A percentile compares a stretch with the other conserved stretches of the same genome.
phyloP scores from a whole-genome alignment of 2,329 filamentous ascomycete genomes.

The Trichoderma brevicompactum region DNA sequence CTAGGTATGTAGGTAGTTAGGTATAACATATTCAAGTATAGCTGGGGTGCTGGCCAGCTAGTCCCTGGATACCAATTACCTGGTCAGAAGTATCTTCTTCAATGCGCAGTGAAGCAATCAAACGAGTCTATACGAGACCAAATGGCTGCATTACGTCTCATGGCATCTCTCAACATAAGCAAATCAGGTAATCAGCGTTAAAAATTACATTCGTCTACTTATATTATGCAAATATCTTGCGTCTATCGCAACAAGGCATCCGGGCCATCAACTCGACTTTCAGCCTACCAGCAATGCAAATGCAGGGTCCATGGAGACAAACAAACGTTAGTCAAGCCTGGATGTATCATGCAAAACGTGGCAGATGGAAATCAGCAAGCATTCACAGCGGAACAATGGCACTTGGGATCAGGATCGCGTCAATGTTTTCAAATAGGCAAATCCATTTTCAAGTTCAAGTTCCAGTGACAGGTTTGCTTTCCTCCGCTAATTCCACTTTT shows the following conservation, averaged over 20 bases:
- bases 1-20: too few relatives aligned
- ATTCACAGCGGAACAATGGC: slow-evolving; percentile 16
- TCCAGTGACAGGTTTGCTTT: slow-evolving; percentile 16
- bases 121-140: too few relatives aligned
- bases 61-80: too few relatives aligned
- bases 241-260: not conserved
- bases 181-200: too few relatives aligned
- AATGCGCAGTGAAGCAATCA: too few relatives aligned
- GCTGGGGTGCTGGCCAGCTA: too few relatives aligned
- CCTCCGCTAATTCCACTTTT: not conserved
- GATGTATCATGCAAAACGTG: not conserved
- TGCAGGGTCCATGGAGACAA: not conserved
- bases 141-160: too few relatives aligned
- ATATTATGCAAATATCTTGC: not conserved
- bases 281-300: not conserved
- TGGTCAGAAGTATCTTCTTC: too few relatives aligned
- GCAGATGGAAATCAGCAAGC: not conserved
- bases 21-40: too few relatives aligned
- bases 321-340: not conserved
- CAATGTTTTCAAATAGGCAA: slow-evolving; percentile 12
- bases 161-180: too few relatives aligned
- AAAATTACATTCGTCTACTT: not conserved
- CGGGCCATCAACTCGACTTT: not conserved
- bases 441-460: slow-evolving; percentile 13
- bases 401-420: not conserved